A percentile compares a stretch with the other conserved stretches of the same genome.
These are phyloP conservation scores for Tetrahymena malaccensis DNA, from an alignment of 73 alveolate species.

Conservation along the genomic window DNA sequence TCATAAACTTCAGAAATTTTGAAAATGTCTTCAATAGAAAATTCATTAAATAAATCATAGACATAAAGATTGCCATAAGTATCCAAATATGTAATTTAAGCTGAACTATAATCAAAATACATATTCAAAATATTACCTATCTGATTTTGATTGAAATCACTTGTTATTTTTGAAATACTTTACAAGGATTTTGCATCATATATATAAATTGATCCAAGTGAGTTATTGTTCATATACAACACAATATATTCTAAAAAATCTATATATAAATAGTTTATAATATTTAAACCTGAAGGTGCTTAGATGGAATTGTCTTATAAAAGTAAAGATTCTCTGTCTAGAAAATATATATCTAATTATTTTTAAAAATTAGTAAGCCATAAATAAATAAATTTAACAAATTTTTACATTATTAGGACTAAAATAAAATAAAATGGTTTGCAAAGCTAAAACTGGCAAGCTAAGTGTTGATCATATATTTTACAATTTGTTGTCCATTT, in stretches of 20 bases:
- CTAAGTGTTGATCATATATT: too few species aligned
- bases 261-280: too few species aligned
- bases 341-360: neutral
- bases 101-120: neutral
- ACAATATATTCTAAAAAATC: neutral
- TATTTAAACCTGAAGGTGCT: neutral
- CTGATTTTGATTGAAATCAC: too few species aligned
- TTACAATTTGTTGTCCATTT: neutral
- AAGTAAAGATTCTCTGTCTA: neutral
- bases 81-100: neutral
- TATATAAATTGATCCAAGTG: neutral
- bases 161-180: too few species aligned
- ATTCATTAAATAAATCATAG: neutral
- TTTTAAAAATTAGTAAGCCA: neutral
- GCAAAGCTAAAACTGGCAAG: too few species aligned
- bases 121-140: neutral
- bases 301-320: too few species aligned
- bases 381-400: too few species aligned
- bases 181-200: neutral
- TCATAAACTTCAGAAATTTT: neutral
- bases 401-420: too few species aligned
- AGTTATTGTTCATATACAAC: too few species aligned
- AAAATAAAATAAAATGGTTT: too few species aligned
- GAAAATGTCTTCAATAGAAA: neutral
- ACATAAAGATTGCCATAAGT: neutral